These are phyloP conservation scores for Claviceps spartinae DNA, from an alignment of 2,329 filamentous ascomycete genomes.

Conservation along the genomic window DNA sequence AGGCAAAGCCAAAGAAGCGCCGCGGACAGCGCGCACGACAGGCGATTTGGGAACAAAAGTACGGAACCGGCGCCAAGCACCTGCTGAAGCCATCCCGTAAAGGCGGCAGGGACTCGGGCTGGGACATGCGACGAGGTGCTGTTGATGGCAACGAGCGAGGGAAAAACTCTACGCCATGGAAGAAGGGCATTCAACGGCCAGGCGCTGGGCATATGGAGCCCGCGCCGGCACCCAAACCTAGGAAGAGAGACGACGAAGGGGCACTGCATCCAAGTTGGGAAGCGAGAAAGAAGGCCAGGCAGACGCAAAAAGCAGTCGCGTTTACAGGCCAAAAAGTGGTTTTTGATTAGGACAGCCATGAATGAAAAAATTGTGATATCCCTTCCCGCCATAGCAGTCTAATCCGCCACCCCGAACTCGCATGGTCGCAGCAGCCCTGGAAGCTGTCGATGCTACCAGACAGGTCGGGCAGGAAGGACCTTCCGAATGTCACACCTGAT, in stretches of 20 bases:
- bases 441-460: background rate
- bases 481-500: background rate
- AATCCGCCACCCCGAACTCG: background rate
- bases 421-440: background rate
- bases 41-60: slow-evolving; percentile 71
- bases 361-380: background rate
- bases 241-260: slow-evolving; percentile 34
- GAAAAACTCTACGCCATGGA: slow-evolving; percentile 34
- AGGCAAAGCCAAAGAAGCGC: slow-evolving; percentile 53
- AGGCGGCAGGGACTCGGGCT: slow-evolving; percentile 33
- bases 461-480: background rate
- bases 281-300: slow-evolving; percentile 13
- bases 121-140: slow-evolving; percentile 44
- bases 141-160: slow-evolving; percentile 28
- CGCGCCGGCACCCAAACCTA: slow-evolving; percentile 16
- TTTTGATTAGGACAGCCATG: slow-evolving; percentile 10
- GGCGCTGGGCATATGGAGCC: slow-evolving; percentile 8
- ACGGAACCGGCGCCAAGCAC: slow-evolving; percentile 57
- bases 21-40: slow-evolving; percentile 67
- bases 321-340: slow-evolving; percentile 14
- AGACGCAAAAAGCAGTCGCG: slow-evolving; percentile 8
- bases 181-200: slow-evolving; percentile 32
- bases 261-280: slow-evolving; percentile 34
- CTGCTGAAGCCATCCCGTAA: slow-evolving; percentile 28
- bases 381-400: background rate